Evolutionary conservation across 2,329 filamentous ascomycete genomes (phyloP), one percentile per base, ranked within the genome.

Genomic region (Exophiala aquamarina): DNA sequence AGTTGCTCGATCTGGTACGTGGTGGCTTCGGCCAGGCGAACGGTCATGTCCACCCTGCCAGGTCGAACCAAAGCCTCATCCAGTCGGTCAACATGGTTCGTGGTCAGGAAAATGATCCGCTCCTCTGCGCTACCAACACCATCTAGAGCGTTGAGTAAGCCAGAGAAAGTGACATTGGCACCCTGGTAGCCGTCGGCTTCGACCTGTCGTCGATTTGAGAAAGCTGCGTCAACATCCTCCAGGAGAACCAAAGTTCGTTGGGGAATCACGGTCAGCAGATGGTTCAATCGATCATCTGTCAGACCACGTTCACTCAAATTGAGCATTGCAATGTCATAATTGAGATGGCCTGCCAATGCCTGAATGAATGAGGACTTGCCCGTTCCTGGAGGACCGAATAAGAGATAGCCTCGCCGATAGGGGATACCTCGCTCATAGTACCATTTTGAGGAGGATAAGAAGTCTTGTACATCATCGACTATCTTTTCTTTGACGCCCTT

Each of bases 341-440:
- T 89, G 47, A 96, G 70, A 62, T 93, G 84, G n/a, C 90, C 92
- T 1, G 93, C 93, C 33, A 98, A 72, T 0, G 93, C 91, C 67
- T 96, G 90, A 54, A 98, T 96, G 59, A 98, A 97, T 0, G 89
- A 95, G 51, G 87, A 96, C 73, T 95, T 97, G 28, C 89, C 94
- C 33, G 87, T 95, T 0, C 91, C 91, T 0, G 91, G 91, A 3
- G 91, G 90, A 0, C 91, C 91, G 61, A 93, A 89, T 0, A 96
- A 77, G 6, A 96, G 76, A 63, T 96, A 96, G 1, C 91, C 92
- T 47, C 91, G 77, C 14, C 91, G 82, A 62, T 96, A 96, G 0
- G 92, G 92, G 55, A 96, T 95, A 2, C 91, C 92, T n/a, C 92
- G 84, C 61, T 95, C 89, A 40, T 90, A 81, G 63, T 96, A 96